phyloP scores from a whole-genome alignment of 139 green algal genomes.

The Chlamydomonas sp. region DNA sequence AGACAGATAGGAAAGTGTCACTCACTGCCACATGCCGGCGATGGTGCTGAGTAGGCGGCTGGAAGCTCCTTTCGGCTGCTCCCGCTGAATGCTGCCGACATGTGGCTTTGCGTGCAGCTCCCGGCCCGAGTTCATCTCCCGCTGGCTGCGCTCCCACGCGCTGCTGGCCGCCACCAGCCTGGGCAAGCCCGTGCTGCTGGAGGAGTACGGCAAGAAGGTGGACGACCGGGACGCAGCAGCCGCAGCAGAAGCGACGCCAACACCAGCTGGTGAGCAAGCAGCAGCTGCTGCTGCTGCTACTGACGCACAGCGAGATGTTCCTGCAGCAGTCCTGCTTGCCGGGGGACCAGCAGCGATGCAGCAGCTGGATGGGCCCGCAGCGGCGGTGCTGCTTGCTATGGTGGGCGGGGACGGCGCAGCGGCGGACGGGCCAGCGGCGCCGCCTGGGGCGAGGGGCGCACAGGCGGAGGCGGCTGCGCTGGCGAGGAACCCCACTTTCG shows the following conservation, averaged over 20 bases:
- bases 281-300: neutral
- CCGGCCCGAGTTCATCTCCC: slow-evolving; percentile 52
- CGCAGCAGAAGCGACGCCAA: neutral
- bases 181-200: slow-evolving; percentile 80
- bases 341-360: neutral
- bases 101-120: neutral
- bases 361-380: too few relatives aligned
- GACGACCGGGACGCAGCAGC: neutral
- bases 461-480: too few relatives aligned
- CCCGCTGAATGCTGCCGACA: neutral
- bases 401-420: too few relatives aligned
- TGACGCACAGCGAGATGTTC: neutral
- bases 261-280: neutral
- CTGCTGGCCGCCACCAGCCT: slow-evolving; percentile 49
- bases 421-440: too few relatives aligned
- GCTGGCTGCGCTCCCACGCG: slow-evolving; percentile 68
- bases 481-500: too few relatives aligned
- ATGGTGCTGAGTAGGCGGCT: too few relatives aligned
- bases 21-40: too few relatives aligned
- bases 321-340: neutral
- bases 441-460: too few relatives aligned
- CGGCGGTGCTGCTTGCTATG: too few relatives aligned
- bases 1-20: too few relatives aligned
- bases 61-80: too few relatives aligned
- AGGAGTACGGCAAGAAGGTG: slow-evolving; percentile 82